Evolutionary conservation across 768 basidiomycete species (phyloP), one percentile per base, ranked within the genome.

Genomic region (Ephemerocybe angulata): DNA sequence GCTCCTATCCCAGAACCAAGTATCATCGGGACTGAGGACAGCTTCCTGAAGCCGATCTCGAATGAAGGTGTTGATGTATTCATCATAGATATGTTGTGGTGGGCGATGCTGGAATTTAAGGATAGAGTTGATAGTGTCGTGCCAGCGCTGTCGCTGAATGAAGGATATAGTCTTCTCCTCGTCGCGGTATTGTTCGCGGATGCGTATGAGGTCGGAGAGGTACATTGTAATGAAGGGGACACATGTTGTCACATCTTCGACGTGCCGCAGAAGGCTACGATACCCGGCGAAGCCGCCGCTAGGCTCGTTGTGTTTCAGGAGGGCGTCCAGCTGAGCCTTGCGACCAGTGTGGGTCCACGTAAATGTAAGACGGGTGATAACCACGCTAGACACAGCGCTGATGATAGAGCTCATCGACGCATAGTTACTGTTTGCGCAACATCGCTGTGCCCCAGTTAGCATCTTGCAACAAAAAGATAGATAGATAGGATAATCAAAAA

Each of bases 191-290:
- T 79, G 76, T 58, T 83, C 80, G 56, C 77, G 69, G 56, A 80
- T 76, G 60, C 80, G 83, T 46, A 77, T 71, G 60, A 88, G 72
- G 59, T 83, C 84, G 21, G 80, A 77, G 38, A 88, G 71, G 68
- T 78, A 86, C 76, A 80, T 81, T 41, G 76, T 75, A 52, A 89
- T 74, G 64, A 85, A 85, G 1, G 87, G 88, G n/a, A 89, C 77
- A 60, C 84, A 87, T 3, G 86, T 77, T 28, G 21, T n/a, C 12
- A 40, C 15, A 3, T 78, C 77, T 21, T 78, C 75, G n/a, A 72
- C 74, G 35, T 76, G 69, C 52, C 72, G 68, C 37, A 84, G 71
- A 24, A 81, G 67, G 28, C 63, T 61, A 30, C 85, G 81, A 60
- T 87, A 84, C 15, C 75, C 77, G 11, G 78, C 65, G 65, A 85